Evolutionary conservation across 257 asterid species (phyloP).

Genomic region (Handroanthus guayacan): DNA sequence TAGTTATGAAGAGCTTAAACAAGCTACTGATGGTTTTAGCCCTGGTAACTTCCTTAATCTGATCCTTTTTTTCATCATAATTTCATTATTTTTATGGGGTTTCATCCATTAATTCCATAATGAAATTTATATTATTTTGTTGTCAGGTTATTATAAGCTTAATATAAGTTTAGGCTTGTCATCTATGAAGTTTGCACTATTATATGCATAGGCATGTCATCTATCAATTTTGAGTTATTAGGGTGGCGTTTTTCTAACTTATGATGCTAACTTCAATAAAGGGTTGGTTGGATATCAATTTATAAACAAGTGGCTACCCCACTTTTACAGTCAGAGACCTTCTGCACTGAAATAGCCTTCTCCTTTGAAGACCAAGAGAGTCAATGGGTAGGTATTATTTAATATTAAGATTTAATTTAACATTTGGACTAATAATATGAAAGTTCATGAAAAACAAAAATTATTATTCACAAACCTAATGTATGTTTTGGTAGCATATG

Average conservation of each 20-base stretch:
- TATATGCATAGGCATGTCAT: conserved; percentile 2
- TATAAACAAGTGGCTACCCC: conserved; percentile 38
- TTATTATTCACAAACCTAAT: too few relatives aligned
- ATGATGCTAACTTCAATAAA: conserved; percentile 13
- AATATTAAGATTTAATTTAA: too few relatives aligned
- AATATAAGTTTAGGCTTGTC: conserved; percentile 16
- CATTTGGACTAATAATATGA: too few relatives aligned
- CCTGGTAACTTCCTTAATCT: conserved; percentile 48
- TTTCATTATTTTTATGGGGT: too few relatives aligned
- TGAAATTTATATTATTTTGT: not conserved
- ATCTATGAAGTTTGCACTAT: not conserved
- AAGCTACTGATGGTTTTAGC: conserved; percentile 72
- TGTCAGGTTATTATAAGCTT: conserved; percentile 19
- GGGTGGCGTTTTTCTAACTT: not conserved
- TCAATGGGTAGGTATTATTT: too few relatives aligned
- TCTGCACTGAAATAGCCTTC: conserved; percentile 16
- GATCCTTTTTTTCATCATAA: too few relatives aligned
- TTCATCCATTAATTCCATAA: not conserved
- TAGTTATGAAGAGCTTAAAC: conserved; percentile 61
- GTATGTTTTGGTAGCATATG: too few relatives aligned
- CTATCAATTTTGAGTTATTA: conserved; percentile 1
- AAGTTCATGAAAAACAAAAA: too few relatives aligned
- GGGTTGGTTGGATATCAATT: conserved; percentile 32
- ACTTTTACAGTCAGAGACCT: conserved; percentile 29
- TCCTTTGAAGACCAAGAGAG: conserved; percentile 10